These are phyloP conservation scores for Westerdykella aurantiaca DNA, from an alignment of 2,329 filamentous ascomycete species.

Conservation along the genomic window DNA sequence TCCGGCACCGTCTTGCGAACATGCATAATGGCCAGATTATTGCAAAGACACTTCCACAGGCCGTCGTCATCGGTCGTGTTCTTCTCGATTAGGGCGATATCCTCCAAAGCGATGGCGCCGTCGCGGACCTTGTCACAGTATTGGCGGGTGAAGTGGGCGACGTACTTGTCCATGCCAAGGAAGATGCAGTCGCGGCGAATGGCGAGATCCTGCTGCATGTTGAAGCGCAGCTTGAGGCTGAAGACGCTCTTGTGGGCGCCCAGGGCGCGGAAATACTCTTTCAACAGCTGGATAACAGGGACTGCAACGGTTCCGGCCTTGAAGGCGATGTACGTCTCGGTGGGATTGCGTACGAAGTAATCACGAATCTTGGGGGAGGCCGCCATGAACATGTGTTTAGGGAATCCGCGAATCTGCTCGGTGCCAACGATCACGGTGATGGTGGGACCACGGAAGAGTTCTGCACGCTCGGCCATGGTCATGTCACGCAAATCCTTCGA, in stretches of 20 bases:
- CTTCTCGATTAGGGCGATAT: constrained; percentile 18
- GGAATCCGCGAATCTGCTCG: constrained; percentile 5
- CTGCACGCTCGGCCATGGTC: constrained; percentile 12
- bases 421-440: constrained; percentile 17
- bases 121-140: constrained; percentile 26
- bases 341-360: constrained; percentile 15
- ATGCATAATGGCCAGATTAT: constrained; percentile 17
- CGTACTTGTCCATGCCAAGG: constrained; percentile 24
- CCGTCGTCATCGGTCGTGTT: constrained; percentile 15
- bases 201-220: constrained; percentile 17
- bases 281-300: constrained; percentile 11
- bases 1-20: constrained; percentile 1
- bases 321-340: constrained; percentile 10
- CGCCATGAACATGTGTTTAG: constrained; percentile 26
- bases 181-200: constrained; percentile 21
- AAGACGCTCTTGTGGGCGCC: constrained; percentile 18
- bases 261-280: constrained; percentile 18
- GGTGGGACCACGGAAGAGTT: constrained; percentile 18
- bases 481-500: constrained; percentile 18
- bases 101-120: constrained; percentile 6
- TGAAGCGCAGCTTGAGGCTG: constrained; percentile 13
- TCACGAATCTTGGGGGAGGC: constrained; percentile 18
- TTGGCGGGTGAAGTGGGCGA: constrained; percentile 26
- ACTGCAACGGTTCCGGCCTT: constrained; percentile 13
- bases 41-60: constrained; percentile 24